These are phyloP conservation scores for Trichosphaerium sp. DNA, from an alignment of 78 protist species.

Conservation along the genomic window DNA sequence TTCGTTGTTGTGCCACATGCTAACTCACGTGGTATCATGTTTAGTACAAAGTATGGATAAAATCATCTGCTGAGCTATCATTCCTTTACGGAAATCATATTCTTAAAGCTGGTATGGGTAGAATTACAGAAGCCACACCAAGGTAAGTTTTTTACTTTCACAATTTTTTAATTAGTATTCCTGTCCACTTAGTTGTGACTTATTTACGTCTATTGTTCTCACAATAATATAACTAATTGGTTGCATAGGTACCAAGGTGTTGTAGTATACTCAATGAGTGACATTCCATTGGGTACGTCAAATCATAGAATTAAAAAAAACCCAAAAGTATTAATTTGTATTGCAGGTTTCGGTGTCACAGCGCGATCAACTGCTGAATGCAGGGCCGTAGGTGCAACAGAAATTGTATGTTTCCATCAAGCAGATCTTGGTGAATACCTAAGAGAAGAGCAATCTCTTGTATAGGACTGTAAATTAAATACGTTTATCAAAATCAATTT, in stretches of 20 bases:
- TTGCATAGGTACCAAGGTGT: conserved; percentile 79
- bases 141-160: conserved; percentile 4
- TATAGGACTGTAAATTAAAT: too few species aligned
- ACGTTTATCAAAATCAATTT: too few species aligned
- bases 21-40: too few species aligned
- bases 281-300: conserved; percentile 74
- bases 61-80: conserved; percentile 89
- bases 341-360: conserved; percentile 80
- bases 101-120: conserved; percentile 89
- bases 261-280: conserved; percentile 85
- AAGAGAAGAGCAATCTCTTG: conserved; percentile 71
- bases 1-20: too few species aligned
- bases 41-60: conserved; percentile 92
- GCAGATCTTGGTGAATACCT: conserved; percentile 98
- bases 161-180: background rate
- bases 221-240: background rate
- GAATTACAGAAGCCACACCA: conserved; percentile 96
- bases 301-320: background rate
- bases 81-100: conserved; percentile 97
- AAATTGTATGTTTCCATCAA: conserved; percentile 79
- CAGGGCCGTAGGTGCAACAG: conserved; percentile 73
- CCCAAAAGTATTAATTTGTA: background rate
- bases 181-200: too few species aligned
- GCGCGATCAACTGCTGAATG: conserved; percentile 76
- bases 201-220: background rate